Base-by-base conservation (phyloP, 345 rosid species). In the Draba incana region DNA sequence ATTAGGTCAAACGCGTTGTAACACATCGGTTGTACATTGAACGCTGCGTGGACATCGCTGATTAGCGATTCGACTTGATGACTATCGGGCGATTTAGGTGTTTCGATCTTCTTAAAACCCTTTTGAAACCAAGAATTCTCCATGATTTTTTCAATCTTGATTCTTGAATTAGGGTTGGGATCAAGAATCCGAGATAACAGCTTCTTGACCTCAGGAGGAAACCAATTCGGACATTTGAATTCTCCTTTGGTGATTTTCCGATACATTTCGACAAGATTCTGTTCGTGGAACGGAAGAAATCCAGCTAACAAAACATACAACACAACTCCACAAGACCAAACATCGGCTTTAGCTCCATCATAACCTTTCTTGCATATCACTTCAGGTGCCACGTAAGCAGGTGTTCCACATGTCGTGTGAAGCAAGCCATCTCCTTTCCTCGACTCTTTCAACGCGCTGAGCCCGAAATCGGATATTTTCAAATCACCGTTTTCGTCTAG, bases 321-420 rank as follows among this genome's bases (percentile, higher is more conserved):
- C 61, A 92, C 74, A 35, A 87, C 94, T 12, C 98, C 96, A 63
- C 88, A 86, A 0, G 96, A 92, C 98, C 98, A 92, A 33, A 89
- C 87, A 69, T 92, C 98, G 0, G 94, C 85, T 74, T 84, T 89
- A 35, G 84, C 82, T 11, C 96, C 96, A 59, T 87, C 92, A 4
- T 92, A 92, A 15, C 96, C 98, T 74, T 78, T 87, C 78, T 84
- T 83, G 81, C 70, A 77, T 8, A 89, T 84, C 20, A 92, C 83
- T 71, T 92, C 98, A 0, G 98, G 96, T 0, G 98, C 92, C 27
- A 92, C 98, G 37, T 92, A 89, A 15, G 98, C 94, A 0, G 98
- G 96, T 11, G 98, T 92, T 28, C 98, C 94, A 43, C 98, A 87
- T n/a, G 96, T 82, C 27, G 96, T 92, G 70, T 92, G 96, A 14